A percentile compares a stretch with the other conserved stretches of the same genome.
These are phyloP conservation scores for Fistulinella prunicolor DNA, from an alignment of 768 basidiomycete genomes.

Conservation along the genomic window DNA sequence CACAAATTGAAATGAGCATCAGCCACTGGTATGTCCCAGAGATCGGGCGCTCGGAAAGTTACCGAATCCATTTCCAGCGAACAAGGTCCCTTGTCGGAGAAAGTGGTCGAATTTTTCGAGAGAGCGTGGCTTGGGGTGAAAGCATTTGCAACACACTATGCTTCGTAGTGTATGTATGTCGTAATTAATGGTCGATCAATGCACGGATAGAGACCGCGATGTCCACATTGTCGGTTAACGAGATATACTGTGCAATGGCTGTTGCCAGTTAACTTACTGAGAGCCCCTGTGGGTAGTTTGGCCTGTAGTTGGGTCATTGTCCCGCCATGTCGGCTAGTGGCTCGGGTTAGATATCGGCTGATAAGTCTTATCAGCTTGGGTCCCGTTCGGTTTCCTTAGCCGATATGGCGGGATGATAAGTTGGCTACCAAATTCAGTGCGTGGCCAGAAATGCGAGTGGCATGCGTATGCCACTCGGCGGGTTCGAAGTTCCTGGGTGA, in stretches of 20 bases:
- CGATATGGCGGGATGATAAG: not conserved
- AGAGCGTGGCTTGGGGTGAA: conserved; percentile 9
- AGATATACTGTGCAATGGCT: no score
- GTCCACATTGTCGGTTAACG: not conserved
- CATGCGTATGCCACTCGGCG: no score
- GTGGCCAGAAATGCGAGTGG: no score
- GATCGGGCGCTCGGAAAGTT: not conserved
- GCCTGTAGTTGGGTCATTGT: not conserved
- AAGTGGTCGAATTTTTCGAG: conserved; percentile 9
- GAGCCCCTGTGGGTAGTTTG: no score
- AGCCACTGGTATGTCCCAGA: conserved; percentile 13
- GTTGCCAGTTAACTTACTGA: no score
- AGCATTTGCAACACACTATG: conserved; percentile 9
- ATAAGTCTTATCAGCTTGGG: no score
- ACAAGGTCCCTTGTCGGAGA: conserved; percentile 13
- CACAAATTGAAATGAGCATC: conserved; percentile 34
- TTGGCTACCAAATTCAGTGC: no score
- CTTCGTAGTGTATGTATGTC: conserved; percentile 5
- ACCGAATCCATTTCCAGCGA: conserved; percentile 16
- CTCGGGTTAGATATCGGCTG: not conserved
- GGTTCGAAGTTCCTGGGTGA: no score
- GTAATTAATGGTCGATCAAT: no score
- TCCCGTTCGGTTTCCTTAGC: not conserved
- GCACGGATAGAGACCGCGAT: not conserved
- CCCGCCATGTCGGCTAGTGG: not conserved